phyloP scores from a whole-genome alignment of 768 basidiomycete species.

The Tremella yokohamensis region DNA sequence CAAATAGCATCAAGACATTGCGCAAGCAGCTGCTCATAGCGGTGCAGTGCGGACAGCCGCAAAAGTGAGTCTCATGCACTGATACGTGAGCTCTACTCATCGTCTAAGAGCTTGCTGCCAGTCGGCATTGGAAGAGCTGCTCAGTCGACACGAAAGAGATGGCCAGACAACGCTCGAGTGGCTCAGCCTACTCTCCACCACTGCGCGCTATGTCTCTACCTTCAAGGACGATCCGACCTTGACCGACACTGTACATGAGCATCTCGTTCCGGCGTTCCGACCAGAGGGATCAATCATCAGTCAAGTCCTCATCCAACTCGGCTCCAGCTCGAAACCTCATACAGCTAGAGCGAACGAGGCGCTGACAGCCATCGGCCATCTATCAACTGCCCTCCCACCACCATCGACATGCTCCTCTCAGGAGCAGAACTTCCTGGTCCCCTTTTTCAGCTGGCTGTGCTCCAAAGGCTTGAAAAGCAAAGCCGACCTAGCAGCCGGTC shows the following conservation, averaged over 20 bases:
- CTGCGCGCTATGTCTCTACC: too few species aligned
- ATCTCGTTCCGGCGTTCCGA: not conserved
- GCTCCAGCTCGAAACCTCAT: not conserved
- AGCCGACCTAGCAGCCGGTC: not conserved
- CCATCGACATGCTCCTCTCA: not conserved
- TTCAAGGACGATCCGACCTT: not conserved
- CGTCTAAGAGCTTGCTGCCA: too few species aligned
- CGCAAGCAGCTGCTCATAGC: too few species aligned
- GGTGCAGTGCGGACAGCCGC: too few species aligned
- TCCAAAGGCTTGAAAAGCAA: not conserved
- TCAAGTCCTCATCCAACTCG: not conserved
- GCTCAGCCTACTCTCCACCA: too few species aligned
- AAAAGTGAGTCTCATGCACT: too few species aligned
- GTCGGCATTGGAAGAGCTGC: too few species aligned
- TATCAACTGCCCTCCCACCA: not conserved
- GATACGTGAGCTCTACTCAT: too few species aligned
- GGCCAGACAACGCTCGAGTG: too few species aligned
- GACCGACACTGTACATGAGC: not conserved
- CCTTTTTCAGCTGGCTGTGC: slow-evolving; percentile 1
- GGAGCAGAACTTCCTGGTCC: slow-evolving; percentile 1
- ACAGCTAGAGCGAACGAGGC: not conserved
- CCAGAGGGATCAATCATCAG: not conserved
- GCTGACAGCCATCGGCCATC: not conserved
- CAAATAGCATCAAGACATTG: too few species aligned
- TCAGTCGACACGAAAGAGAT: too few species aligned